These are phyloP conservation scores for Exophiala phaeomuriformis DNA, from an alignment of 2,329 filamentous ascomycete species.

Conservation along the genomic window DNA sequence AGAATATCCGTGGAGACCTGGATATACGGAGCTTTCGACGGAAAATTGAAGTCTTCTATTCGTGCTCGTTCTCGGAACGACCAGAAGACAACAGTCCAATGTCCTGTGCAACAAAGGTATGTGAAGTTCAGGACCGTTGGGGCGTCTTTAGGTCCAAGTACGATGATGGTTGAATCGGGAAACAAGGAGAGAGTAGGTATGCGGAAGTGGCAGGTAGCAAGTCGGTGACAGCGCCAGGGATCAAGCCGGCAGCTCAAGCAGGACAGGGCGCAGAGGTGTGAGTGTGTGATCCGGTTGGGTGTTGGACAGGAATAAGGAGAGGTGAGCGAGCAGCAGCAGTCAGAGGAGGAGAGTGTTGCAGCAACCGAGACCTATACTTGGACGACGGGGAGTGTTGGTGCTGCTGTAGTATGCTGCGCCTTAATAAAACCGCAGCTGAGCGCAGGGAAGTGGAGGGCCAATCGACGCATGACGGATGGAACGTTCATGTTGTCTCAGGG, in stretches of 20 bases:
- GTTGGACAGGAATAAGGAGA: not conserved
- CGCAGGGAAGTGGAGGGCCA: no score
- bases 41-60: not conserved
- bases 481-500: no score
- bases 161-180: not conserved
- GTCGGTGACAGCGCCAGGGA: not conserved
- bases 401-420: no score
- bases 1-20: not conserved
- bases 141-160: not conserved
- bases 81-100: not conserved
- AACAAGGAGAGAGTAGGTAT: not conserved
- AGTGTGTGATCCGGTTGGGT: no score
- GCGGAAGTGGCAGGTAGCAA: not conserved
- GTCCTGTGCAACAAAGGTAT: slow-evolving; percentile 14
- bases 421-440: no score
- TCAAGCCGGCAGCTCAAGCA: not conserved
- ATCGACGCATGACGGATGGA: no score
- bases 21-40: not conserved
- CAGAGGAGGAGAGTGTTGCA: not conserved
- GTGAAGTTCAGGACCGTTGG: not conserved
- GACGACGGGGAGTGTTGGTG: no score
- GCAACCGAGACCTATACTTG: not conserved
- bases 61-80: slow-evolving; percentile 6
- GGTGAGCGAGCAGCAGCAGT: not conserved
- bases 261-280: not conserved